Conservation (phyloP, 1,284 basidiomycete species). For the Ceratobasidium sp. region DNA sequence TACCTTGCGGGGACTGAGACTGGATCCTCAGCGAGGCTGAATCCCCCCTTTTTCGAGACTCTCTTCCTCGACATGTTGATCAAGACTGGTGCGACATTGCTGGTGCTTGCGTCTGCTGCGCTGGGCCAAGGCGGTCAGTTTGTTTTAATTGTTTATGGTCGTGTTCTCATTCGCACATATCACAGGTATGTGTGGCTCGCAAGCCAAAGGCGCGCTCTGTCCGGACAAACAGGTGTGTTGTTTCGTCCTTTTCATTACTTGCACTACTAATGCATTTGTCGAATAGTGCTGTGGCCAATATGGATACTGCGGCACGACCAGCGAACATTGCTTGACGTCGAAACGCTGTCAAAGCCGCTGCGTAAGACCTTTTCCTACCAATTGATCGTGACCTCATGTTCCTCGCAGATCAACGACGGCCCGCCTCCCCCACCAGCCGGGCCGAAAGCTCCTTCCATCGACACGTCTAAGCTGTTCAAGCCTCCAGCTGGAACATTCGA, state of each 20-base stretch:
- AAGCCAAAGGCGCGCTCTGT: conserved; percentile 32
- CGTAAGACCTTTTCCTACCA: neutral
- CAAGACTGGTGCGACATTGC: neutral
- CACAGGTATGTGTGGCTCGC: conserved; percentile 7
- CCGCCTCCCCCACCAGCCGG: conserved; percentile 3
- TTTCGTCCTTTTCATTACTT: too few species aligned
- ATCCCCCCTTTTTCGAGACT: neutral
- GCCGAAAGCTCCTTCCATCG: neutral
- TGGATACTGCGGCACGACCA: conserved; percentile 28
- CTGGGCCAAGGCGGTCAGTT: neutral
- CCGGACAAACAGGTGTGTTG: neutral
- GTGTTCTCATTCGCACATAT: neutral
- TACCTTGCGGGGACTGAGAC: neutral
- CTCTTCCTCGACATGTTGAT: neutral
- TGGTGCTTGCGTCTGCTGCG: neutral
- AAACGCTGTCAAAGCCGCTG: conserved; percentile 29
- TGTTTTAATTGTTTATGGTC: neutral
- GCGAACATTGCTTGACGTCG: conserved; percentile 13
- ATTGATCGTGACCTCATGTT: neutral
- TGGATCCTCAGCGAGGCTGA: too few species aligned
- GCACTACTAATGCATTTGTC: neutral
- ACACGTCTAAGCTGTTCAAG: conserved; percentile 18
- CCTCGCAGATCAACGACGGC: conserved; percentile 5
- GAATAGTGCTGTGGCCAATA: conserved; percentile 9
- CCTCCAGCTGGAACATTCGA: conserved; percentile 11